Conservation (phyloP, 352 stramenopile species). For the Globisporangium parvum region DNA sequence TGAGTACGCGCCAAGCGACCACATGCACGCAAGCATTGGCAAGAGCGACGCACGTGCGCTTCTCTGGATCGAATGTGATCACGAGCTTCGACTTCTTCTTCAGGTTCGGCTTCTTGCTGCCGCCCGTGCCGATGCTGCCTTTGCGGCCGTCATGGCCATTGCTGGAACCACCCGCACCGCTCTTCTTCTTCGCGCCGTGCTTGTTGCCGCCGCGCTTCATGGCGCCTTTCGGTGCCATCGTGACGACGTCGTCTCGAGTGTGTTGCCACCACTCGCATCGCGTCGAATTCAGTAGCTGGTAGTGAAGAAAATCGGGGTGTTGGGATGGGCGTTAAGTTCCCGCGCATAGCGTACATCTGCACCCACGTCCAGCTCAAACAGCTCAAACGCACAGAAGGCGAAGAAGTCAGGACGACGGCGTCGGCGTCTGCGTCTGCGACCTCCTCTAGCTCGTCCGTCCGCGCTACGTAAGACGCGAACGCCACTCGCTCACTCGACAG, state of each 20-base stretch:
- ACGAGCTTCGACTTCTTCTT: constrained; percentile 87
- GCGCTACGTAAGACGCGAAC: not conserved
- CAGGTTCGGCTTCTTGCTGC: constrained; percentile 25
- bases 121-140: constrained; percentile 15
- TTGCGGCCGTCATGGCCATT: constrained; percentile 15
- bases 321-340: too few relatives aligned
- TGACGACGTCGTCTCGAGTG: not conserved
- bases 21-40: not conserved
- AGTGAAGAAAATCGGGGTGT: not conserved
- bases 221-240: not conserved
- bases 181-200: constrained; percentile 24
- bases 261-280: not conserved
- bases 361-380: too few relatives aligned
- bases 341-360: too few relatives aligned
- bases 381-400: too few relatives aligned
- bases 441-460: too few relatives aligned
- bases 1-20: not conserved
- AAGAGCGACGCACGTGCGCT: constrained; percentile 56
- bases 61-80: constrained; percentile 82
- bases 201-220: constrained; percentile 16
- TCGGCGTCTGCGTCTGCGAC: too few relatives aligned
- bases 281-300: not conserved
- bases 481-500: not conserved
- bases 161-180: constrained; percentile 17
- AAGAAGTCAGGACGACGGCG: too few relatives aligned